Conservation (phyloP, 768 basidiomycete species). For the Russula lepida region DNA sequence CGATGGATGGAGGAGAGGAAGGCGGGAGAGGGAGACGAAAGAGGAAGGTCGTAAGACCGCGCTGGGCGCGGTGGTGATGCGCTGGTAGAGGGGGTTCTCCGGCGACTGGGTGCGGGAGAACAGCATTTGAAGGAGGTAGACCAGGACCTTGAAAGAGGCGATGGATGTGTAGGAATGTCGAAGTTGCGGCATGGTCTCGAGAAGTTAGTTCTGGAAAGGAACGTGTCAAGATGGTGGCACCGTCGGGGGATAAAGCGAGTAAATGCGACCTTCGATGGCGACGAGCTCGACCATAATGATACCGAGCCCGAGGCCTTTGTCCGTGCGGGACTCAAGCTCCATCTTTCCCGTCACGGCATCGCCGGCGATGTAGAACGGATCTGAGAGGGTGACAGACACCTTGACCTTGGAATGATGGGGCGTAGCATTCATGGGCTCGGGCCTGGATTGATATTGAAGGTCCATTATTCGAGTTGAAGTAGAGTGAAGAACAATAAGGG, state of each 20-base stretch:
- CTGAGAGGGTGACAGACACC: conserved; percentile 51
- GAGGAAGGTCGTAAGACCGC: conserved; percentile 69
- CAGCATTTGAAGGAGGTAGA: conserved; percentile 78
- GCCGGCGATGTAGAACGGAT: conserved; percentile 59
- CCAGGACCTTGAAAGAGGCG: conserved; percentile 75
- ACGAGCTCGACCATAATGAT: conserved; percentile 72
- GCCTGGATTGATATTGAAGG: conserved; percentile 31
- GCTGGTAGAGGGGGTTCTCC: conserved; percentile 55
- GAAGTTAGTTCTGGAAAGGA: conserved; percentile 54
- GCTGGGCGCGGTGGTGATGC: conserved; percentile 63
- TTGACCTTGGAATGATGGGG: conserved; percentile 72
- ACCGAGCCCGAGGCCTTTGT: conserved; percentile 62
- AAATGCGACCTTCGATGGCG: conserved; percentile 53
- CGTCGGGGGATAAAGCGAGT: background rate
- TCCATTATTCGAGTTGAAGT: conserved; percentile 9
- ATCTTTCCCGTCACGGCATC: conserved; percentile 61
- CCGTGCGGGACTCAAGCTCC: conserved; percentile 72
- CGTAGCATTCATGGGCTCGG: conserved; percentile 75
- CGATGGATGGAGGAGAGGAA: conserved; percentile 61
- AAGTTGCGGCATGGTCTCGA: conserved; percentile 72
- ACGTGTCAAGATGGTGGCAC: background rate
- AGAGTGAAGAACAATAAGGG: background rate
- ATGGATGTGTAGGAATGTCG: conserved; percentile 61
- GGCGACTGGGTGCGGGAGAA: conserved; percentile 50
- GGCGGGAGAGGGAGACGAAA: conserved; percentile 68